Conservation (phyloP, 108 stramenopile species). For the Skeletonema costatum region DNA sequence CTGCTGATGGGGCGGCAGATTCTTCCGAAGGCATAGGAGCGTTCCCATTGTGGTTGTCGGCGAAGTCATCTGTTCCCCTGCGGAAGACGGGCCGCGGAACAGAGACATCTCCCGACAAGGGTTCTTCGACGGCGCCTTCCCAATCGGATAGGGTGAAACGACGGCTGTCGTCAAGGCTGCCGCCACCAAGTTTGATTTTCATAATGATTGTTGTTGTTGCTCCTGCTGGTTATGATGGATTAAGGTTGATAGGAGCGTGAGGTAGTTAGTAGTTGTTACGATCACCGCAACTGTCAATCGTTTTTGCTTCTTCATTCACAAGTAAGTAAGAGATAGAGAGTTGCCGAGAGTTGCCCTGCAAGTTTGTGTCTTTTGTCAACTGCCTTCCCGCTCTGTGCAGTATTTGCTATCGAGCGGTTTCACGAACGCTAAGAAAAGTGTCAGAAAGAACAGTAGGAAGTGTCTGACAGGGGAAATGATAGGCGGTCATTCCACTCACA, state of each 20-base stretch:
- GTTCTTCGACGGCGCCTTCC: slow-evolving; percentile 5
- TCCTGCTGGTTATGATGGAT: neutral
- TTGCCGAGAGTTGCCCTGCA: too few species aligned
- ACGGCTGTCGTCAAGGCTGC: neutral
- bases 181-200: neutral
- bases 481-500: too few species aligned
- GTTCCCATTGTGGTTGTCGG: neutral
- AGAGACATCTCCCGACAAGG: neutral
- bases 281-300: neutral
- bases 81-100: neutral
- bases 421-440: too few species aligned
- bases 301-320: neutral
- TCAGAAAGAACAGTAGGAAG: too few species aligned
- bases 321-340: too few species aligned
- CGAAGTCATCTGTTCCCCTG: neutral
- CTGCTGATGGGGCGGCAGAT: neutral
- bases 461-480: too few species aligned
- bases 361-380: too few species aligned
- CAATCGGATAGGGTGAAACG: slow-evolving; percentile 2
- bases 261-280: too few species aligned
- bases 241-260: too few species aligned
- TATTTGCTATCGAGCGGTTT: too few species aligned
- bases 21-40: too few species aligned
- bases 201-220: neutral
- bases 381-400: too few species aligned